Evolutionary conservation across 2,329 filamentous ascomycete genomes (phyloP).

Genomic region (Paraphoma chrysanthemicola): DNA sequence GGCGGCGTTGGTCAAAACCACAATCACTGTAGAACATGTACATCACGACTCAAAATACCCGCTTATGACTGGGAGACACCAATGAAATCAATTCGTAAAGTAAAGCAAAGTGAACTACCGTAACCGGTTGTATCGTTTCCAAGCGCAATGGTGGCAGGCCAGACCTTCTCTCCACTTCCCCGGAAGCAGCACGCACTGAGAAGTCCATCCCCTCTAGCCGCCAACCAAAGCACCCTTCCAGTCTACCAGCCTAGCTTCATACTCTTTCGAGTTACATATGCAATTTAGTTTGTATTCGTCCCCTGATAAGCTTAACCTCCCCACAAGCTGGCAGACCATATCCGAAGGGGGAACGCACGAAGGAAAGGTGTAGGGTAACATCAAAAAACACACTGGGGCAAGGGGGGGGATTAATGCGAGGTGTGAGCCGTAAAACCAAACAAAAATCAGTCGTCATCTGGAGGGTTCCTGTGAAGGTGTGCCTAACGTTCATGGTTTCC

Average conservation of each 20-base stretch:
- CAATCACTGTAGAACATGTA: slow-evolving; percentile 3
- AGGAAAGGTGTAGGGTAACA: slow-evolving; percentile 35
- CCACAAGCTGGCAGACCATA: slow-evolving; percentile 51
- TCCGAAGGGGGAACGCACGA: slow-evolving; percentile 43
- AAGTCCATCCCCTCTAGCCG: slow-evolving; percentile 26
- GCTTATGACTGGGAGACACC: not conserved
- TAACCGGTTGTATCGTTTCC: slow-evolving; percentile 16
- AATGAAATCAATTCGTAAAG: slow-evolving; percentile 18
- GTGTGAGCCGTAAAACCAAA: slow-evolving; percentile 33
- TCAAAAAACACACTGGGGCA: slow-evolving; percentile 36
- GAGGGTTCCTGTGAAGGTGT: slow-evolving; percentile 29
- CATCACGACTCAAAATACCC: slow-evolving; percentile 4
- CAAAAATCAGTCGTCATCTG: slow-evolving; percentile 39
- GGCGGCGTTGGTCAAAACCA: not conserved
- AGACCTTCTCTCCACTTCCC: slow-evolving; percentile 28
- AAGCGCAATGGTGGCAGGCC: slow-evolving; percentile 36
- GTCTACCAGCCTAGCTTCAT: slow-evolving; percentile 28
- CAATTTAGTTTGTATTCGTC: slow-evolving; percentile 48
- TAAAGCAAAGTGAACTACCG: slow-evolving; percentile 16
- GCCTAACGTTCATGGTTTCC: slow-evolving; percentile 30
- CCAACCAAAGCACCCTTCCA: slow-evolving; percentile 23
- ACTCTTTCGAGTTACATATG: slow-evolving; percentile 28
- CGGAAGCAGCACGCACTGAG: slow-evolving; percentile 35
- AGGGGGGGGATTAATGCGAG: slow-evolving; percentile 41
- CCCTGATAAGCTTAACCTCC: slow-evolving; percentile 48